Evolutionary conservation across 257 asterid genomes (phyloP), one percentile per base, ranked within the genome.

Genomic region (Solanum pennellii): DNA sequence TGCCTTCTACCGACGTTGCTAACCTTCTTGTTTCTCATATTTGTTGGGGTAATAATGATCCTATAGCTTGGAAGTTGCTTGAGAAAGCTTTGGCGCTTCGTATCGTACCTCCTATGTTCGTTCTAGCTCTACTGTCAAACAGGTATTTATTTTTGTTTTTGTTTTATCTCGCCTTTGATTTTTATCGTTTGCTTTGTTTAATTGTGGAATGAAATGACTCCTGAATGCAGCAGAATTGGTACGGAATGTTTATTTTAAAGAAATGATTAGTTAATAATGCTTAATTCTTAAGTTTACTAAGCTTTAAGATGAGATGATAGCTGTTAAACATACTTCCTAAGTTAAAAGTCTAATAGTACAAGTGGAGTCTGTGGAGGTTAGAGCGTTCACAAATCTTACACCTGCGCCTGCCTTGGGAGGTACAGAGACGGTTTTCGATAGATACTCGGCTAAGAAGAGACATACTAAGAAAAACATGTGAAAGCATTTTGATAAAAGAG

Each of bases 41-140:
- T 86, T 97, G 99, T 91, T 96, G 97, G 99, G 90, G 91, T 41
- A 94, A 93, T 88, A 95, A 97, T 83, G 88, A 88, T 69, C 96
- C 98, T 33, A 87, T 91, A 84, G 96, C 96, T 20, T 97, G 99
- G 99, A 97, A 97, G 88, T 93, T 92, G 87, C 98, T 97, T 21
- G 99, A 97, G 86, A 95, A 95, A 91, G 99, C 98, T 79, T 89
- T 93, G 56, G 91, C 96, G 13, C 75, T 96, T 84, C 91, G 97
- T 23, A 82, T 93, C 37, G 93, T 94, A 9, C 99, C 99, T 8
- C 99, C 99, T 20, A 84, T 96, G 95, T 91, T 93, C 86, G 94
- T 93, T 42, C 92, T 97, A 33, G 96, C 99, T 3, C 98, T 95
- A 83, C 94, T 97, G 83, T 95, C 97, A 39, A 80, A 92, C 68